Evolutionary conservation across 2,329 filamentous ascomycete species (phyloP).

Genomic region (Chaetomium globosum): DNA sequence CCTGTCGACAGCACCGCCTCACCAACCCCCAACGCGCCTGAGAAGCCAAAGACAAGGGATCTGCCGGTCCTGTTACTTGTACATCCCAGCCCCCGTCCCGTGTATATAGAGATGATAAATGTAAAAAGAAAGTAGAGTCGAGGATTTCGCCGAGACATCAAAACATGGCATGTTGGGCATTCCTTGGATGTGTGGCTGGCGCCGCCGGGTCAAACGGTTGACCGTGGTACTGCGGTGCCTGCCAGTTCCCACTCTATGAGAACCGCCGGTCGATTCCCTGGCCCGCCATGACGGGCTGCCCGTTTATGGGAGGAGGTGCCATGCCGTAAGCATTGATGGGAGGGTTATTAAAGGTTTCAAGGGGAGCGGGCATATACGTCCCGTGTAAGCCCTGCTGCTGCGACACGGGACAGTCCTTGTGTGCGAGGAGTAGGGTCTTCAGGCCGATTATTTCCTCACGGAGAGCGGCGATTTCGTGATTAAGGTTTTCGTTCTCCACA

Average conservation of each 20-base stretch:
- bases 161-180: neutral
- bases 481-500: slow-evolving; percentile 85
- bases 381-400: slow-evolving; percentile 76
- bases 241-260: slow-evolving; percentile 48
- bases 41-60: neutral
- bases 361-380: slow-evolving; percentile 58
- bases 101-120: neutral
- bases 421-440: slow-evolving; percentile 87
- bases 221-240: neutral
- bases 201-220: neutral
- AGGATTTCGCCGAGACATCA: neutral
- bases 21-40: neutral
- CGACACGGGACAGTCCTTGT: slow-evolving; percentile 94
- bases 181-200: neutral
- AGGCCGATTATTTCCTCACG: slow-evolving; percentile 93
- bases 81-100: slow-evolving; percentile 5
- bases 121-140: neutral
- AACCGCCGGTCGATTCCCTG: slow-evolving; percentile 60
- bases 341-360: slow-evolving; percentile 57
- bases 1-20: neutral
- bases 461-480: slow-evolving; percentile 78
- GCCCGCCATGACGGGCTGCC: slow-evolving; percentile 48
- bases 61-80: slow-evolving; percentile 10
- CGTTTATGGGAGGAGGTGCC: slow-evolving; percentile 54
- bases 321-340: slow-evolving; percentile 65